phyloP scores from a whole-genome alignment of 257 asterid species.

The Anisodus tanguticus region DNA sequence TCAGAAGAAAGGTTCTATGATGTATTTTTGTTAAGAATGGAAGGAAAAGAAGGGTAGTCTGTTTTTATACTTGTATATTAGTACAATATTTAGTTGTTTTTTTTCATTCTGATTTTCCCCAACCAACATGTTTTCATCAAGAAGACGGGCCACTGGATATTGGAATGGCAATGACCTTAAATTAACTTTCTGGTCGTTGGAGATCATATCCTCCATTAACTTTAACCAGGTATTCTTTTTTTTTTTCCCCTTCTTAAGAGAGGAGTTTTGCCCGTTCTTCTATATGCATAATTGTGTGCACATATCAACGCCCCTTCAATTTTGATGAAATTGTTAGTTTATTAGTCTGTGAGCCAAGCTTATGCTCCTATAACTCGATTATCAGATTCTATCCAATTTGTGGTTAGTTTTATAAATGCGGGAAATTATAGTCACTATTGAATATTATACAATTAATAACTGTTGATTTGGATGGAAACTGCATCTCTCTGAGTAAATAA shows the following conservation, averaged over 20 bases:
- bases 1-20: neutral
- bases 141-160: neutral
- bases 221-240: neutral
- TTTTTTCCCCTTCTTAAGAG: neutral
- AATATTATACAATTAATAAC: neutral
- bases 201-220: neutral
- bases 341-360: neutral
- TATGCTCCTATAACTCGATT: neutral
- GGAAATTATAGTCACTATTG: neutral
- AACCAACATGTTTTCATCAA: constrained; percentile 6
- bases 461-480: neutral
- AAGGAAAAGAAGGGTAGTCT: constrained; percentile 5
- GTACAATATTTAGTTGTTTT: neutral
- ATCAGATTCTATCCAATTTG: neutral
- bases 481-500: neutral
- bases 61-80: neutral
- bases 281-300: neutral
- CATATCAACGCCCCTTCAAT: neutral
- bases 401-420: neutral
- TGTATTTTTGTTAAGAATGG: neutral
- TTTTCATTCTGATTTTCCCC: neutral
- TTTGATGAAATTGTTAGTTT: constrained; percentile 8
- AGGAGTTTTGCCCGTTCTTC: constrained; percentile 13
- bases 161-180: neutral
- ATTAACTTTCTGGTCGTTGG: constrained; percentile 3